A percentile compares a stretch with the other conserved stretches of the same genome.
These are phyloP conservation scores for Lophiotrema nucula DNA, from an alignment of 495 filamentous ascomycete species.

Conservation along the genomic window DNA sequence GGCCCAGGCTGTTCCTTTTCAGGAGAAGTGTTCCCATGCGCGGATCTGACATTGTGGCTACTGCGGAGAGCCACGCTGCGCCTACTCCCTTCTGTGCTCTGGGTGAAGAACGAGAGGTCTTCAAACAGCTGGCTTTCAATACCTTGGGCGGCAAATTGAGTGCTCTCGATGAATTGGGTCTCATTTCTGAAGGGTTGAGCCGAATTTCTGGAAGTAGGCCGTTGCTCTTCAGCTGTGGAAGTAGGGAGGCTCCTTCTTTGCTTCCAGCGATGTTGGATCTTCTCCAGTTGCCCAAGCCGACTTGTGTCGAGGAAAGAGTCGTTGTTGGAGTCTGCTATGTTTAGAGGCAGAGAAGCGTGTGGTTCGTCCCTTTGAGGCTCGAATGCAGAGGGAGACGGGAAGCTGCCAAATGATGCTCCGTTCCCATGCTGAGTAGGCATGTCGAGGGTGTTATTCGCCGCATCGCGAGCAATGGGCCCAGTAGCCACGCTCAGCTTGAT, in stretches of 20 bases:
- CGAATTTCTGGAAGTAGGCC: not conserved
- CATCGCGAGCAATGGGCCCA: too few relatives aligned
- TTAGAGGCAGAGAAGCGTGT: not conserved
- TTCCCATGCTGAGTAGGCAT: conserved; percentile 1
- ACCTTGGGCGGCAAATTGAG: conserved; percentile 36
- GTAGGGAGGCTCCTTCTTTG: not conserved
- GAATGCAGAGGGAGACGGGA: conserved; percentile 15
- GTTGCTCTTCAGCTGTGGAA: too few relatives aligned
- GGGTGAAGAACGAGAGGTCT: conserved; percentile 6
- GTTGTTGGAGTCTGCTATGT: not conserved
- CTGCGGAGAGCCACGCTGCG: too few relatives aligned
- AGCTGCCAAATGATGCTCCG: conserved; percentile 27
- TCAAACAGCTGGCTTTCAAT: conserved; percentile 37
- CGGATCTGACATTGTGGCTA: too few relatives aligned
- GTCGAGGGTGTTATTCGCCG: too few relatives aligned
- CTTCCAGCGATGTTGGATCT: conserved; percentile 20
- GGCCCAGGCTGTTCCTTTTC: too few relatives aligned
- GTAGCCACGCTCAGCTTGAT: too few relatives aligned
- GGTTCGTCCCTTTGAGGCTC: not conserved
- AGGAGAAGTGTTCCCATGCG: too few relatives aligned
- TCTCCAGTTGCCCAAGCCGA: conserved; percentile 23
- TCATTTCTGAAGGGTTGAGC: not conserved
- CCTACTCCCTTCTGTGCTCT: too few relatives aligned
- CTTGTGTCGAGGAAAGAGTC: not conserved
- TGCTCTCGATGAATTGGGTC: conserved; percentile 32